phyloP scores from a whole-genome alignment of 306 rosid species.

The Astragalus glycyphyllos region DNA sequence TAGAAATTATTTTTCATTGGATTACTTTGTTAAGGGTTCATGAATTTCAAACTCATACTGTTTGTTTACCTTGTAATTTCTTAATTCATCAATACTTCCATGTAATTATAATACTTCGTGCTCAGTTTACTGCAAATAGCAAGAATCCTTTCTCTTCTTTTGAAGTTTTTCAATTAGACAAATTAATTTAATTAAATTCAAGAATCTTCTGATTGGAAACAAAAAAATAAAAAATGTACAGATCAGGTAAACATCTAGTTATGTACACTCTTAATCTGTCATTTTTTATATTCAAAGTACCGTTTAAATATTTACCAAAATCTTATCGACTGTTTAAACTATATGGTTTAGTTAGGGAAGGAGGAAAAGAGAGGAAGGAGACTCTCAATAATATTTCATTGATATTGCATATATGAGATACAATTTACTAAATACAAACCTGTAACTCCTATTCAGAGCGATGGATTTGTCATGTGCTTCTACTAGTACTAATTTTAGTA shows the following conservation, averaged over 20 bases:
- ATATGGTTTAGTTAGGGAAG: constrained; percentile 10
- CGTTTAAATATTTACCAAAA: background rate
- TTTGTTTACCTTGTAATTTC: constrained; percentile 4
- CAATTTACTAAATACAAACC: constrained; percentile 18
- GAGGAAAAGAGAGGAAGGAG: constrained; percentile 6
- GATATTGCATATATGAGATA: background rate
- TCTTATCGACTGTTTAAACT: constrained; percentile 13
- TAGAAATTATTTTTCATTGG: constrained; percentile 24
- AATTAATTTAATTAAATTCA: constrained; percentile 5
- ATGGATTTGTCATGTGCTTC: background rate
- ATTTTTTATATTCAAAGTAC: constrained; percentile 13
- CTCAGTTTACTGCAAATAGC: constrained; percentile 26
- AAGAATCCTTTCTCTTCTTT: background rate
- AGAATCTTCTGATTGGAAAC: background rate
- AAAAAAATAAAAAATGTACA: background rate
- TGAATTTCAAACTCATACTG: constrained; percentile 32
- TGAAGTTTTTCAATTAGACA: background rate
- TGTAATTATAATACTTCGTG: constrained; percentile 13
- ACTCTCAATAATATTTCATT: constrained; percentile 16
- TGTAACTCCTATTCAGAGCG: background rate
- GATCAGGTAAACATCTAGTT: no score
- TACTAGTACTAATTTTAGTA: constrained; percentile 3
- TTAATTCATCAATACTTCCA: constrained; percentile 6
- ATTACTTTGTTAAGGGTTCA: constrained; percentile 5
- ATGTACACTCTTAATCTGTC: no score